Conservation (phyloP, 2,329 filamentous ascomycete genomes). For the Epichloe glyceriae region DNA sequence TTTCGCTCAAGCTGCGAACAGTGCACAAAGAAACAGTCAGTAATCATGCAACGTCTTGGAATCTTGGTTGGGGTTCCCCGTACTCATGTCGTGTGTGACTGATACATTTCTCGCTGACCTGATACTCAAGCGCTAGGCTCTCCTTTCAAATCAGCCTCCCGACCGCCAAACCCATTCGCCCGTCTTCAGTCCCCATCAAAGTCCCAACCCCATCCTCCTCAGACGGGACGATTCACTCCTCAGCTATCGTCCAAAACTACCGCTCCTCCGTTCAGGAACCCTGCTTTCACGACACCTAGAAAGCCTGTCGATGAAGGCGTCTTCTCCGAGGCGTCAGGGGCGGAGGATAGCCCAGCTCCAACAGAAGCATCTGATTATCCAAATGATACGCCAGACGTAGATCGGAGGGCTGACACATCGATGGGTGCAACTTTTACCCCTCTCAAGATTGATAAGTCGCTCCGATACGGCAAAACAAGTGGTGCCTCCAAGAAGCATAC, state of each 20-base stretch:
- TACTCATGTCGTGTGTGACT: neutral
- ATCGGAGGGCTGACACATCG: constrained; percentile 29
- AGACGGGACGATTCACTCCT: constrained; percentile 34
- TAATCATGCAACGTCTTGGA: constrained; percentile 5
- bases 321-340: constrained; percentile 42
- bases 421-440: constrained; percentile 33
- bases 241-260: constrained; percentile 27
- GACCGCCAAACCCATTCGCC: constrained; percentile 22
- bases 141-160: constrained; percentile 21
- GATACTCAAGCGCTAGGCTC: constrained; percentile 23
- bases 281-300: constrained; percentile 51
- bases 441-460: constrained; percentile 31
- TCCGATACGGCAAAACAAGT: constrained; percentile 29
- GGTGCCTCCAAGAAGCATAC: constrained; percentile 26
- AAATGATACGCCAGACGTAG: constrained; percentile 38
- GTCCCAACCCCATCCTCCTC: constrained; percentile 24
- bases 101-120: constrained; percentile 10
- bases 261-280: constrained; percentile 46
- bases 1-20: constrained; percentile 40
- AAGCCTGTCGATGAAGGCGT: constrained; percentile 40
- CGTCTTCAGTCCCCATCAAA: constrained; percentile 27
- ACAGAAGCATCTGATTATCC: constrained; percentile 43
- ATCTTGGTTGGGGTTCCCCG: neutral
- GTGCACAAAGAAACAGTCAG: constrained; percentile 29
- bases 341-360: constrained; percentile 46